phyloP scores from a whole-genome alignment of 768 basidiomycete genomes.

The Cystobasidium ongulense region DNA sequence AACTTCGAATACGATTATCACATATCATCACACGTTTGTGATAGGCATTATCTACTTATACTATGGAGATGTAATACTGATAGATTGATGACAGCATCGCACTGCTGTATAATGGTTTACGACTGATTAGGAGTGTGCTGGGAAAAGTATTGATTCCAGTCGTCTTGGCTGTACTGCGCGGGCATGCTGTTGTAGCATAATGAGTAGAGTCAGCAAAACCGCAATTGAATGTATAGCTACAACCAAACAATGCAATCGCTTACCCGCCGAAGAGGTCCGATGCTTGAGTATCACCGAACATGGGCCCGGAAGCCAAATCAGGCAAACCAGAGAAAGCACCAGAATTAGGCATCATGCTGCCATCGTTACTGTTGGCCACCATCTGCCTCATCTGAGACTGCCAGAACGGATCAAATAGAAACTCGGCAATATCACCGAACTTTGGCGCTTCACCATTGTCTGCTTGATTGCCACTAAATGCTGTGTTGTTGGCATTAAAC shows the following conservation, averaged over 20 bases:
- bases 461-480: not conserved
- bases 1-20: not conserved
- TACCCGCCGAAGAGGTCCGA: not conserved
- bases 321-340: not conserved
- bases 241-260: not conserved
- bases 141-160: not conserved
- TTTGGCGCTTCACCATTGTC: not conserved
- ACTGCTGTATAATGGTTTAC: not conserved
- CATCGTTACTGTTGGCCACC: not conserved
- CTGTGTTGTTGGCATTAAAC: not conserved
- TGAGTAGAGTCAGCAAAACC: not conserved
- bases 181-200: not conserved
- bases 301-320: not conserved
- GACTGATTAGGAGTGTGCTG: not conserved
- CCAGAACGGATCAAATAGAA: constrained; percentile 29
- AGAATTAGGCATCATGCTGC: not conserved
- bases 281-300: not conserved
- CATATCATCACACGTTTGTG: no score
- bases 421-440: constrained; percentile 7
- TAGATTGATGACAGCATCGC: not conserved
- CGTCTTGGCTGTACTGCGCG: not conserved
- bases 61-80: no score
- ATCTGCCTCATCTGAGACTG: constrained; percentile 3
- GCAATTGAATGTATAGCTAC: not conserved
- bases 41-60: no score